Base-by-base conservation (phyloP, 1,284 basidiomycete genomes). In the Meira miltonrushii region DNA sequence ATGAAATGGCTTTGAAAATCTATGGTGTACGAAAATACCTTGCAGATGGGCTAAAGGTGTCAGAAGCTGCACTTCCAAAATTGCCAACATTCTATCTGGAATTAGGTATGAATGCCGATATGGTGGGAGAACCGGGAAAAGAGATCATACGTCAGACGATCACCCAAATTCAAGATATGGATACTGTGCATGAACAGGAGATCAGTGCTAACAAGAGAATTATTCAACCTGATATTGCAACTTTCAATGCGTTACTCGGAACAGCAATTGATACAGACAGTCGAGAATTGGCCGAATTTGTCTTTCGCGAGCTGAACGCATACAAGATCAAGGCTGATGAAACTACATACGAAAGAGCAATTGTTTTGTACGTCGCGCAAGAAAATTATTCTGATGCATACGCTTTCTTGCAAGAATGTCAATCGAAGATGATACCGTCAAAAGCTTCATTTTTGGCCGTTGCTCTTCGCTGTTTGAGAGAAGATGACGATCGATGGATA, bases 371-470 rank as follows among this genome's bases (percentile, higher is more conserved):
- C 53, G 39, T 71, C 17, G 60, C 58, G 21, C 65, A 73, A 40
- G 15, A 33, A 17, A 49, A 53, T 33, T 75, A 72, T 60, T 67
- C 72, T 9, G 62, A 65, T 17, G 71, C 71, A 0, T 75, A 72
- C 39, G 57, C 50, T 0, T 61, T 69, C 39, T 61, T 75, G 38
- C 67, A 75, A 41, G 61, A 69, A 47, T 61, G 65, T 38, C 72
- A 75, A 47, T 39, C 51, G 1, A 59, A 60, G 1, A 39, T 69
- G 6, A 40, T 52, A 0, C 72, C 72, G 0, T 68, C 67, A 43
- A 53, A 64, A 3, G 64, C 65, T 47, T 66, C 58, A 25, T 75
- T 73, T 55, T 69, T 69, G 19, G 60, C 64, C 6, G 46, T 75
- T 38, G 50, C 67, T 8, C 61, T 67, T 43, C 72, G 65, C n/a